Conservation (phyloP, 73 alveolate genomes). For the Tetrahymena malaccensis region DNA sequence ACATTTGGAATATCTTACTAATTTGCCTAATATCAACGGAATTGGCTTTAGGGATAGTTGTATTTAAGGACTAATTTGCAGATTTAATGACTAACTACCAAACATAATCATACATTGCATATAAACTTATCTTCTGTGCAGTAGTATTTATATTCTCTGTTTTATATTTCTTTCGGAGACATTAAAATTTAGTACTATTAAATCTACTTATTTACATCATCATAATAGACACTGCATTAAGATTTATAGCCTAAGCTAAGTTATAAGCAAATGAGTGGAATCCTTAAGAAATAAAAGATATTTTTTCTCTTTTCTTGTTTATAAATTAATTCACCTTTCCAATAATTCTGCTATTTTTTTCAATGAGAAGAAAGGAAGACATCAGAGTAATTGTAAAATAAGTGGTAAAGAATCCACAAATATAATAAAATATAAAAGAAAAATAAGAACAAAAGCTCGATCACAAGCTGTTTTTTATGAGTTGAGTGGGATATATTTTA, state of each 20-base stretch:
- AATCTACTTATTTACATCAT: neutral
- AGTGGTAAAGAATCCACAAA: neutral
- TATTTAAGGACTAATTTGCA: neutral
- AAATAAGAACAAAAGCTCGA: neutral
- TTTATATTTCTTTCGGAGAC: neutral
- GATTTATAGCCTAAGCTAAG: neutral
- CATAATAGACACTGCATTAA: neutral
- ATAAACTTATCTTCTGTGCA: neutral
- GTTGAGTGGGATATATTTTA: neutral
- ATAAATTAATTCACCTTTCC: neutral
- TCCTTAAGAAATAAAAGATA: neutral
- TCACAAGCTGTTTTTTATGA: neutral
- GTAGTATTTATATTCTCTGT: neutral
- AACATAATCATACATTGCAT: neutral
- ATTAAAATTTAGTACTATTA: neutral
- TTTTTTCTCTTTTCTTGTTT: neutral
- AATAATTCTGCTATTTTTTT: neutral
- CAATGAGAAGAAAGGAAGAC: neutral
- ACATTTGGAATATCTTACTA: neutral
- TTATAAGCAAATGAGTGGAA: neutral
- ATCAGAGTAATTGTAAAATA: neutral
- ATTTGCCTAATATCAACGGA: neutral
- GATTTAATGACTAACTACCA: neutral
- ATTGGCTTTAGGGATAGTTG: neutral
- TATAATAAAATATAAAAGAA: neutral